Base-by-base conservation (phyloP, 805 yeast species). In the Spathaspora hagerdaliae region DNA sequence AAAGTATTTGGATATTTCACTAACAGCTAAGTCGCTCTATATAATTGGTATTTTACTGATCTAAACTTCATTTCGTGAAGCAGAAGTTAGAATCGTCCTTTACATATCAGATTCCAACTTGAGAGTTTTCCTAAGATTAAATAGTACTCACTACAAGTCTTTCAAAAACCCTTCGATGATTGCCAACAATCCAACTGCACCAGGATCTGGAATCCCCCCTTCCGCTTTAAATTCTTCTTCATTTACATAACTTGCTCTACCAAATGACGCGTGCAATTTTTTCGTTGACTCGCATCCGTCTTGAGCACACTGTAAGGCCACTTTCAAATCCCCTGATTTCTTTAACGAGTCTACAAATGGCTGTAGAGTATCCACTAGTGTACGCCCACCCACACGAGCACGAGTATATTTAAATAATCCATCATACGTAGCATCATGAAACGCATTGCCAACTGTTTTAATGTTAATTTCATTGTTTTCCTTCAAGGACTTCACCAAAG, bases 131-230 rank as follows among this genome's bases (percentile, higher is more conserved):
- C 12, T 29, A n/a, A 35, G 10, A 14, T 31, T 39, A 41, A 11
- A 29, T 29, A 29, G 32, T 3, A 29, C 9, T 3, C 9, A 29
- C 32, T 29, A 29, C 7, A 38, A 44, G 27, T 39, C 43, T 8
- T 49, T 46, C 7, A 51, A 39, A 44, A 67, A 72, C 12, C 83
- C 84, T 50, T 75, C 69, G 15, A 79, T 59, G 13, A 80, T 59
- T 24, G 78, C 87, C 32, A 82, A 85, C 24, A 91, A 69, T 3
- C 97, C 97, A 46, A 88, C 80, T 2, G 97, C 97, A 52, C 98
- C 97, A 5, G 98, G 97, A 57, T 91, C 98, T 1, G 96, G 96
- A 29, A 90, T 73, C n/a, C 86, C 87, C 26, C 87, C 89, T 35
- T 71, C 74, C 35, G 65, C 74, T 45, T 71, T 67, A 54, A 82